Conservation (phyloP, 441 rosid species). For the Brassica balearica region DNA sequence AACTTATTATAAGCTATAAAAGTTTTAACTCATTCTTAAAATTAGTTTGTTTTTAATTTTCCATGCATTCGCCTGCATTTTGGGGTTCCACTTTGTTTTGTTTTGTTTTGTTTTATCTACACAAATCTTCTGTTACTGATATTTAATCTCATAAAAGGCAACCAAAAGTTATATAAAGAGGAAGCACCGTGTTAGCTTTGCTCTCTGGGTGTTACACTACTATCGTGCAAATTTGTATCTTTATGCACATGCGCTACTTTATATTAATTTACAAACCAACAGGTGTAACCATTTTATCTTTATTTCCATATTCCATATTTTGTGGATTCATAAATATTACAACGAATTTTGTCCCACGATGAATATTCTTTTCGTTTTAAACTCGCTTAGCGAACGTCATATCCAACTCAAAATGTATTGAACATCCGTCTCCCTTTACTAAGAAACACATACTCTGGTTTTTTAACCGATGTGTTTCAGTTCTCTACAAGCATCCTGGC, state of each 20-base stretch:
- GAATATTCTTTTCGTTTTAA: conserved; percentile 21
- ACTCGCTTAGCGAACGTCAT: conserved; percentile 14
- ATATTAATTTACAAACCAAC: conserved; percentile 25
- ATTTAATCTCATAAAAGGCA: conserved; percentile 37
- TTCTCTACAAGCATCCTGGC: too few relatives aligned
- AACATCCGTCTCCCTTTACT: neutral
- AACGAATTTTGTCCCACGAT: conserved; percentile 30
- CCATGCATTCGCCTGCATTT: conserved; percentile 40
- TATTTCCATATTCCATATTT: conserved; percentile 37
- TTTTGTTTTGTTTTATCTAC: conserved; percentile 31
- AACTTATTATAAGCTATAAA: neutral
- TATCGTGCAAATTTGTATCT: conserved; percentile 43
- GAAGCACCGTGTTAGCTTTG: conserved; percentile 40
- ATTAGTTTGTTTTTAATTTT: neutral
- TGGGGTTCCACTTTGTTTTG: conserved; percentile 48
- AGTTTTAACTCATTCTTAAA: neutral
- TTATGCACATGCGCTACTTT: conserved; percentile 49
- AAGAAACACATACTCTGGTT: too few relatives aligned
- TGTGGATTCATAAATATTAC: conserved; percentile 34
- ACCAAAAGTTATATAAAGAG: conserved; percentile 31
- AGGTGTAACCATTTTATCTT: conserved; percentile 31
- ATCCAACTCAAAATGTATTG: conserved; percentile 3
- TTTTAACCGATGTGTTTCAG: too few relatives aligned
- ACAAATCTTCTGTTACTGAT: conserved; percentile 17
- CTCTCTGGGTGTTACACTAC: conserved; percentile 48